Conservation (phyloP, 495 filamentous ascomycete genomes). For the Talaromyces liani region DNA sequence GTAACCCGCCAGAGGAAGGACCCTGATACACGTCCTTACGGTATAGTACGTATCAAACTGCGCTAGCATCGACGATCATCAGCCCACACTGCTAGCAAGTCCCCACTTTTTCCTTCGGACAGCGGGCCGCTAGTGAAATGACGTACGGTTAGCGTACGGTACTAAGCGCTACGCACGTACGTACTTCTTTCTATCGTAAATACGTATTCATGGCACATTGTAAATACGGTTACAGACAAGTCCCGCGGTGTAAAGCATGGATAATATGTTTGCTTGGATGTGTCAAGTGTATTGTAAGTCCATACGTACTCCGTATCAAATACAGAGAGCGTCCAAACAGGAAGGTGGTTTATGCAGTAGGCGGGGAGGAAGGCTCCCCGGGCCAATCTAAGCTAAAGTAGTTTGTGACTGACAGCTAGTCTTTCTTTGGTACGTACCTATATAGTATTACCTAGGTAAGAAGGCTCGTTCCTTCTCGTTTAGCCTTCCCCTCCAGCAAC, state of each 20-base stretch:
- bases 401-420: background rate
- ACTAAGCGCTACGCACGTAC: background rate
- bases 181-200: too few species aligned
- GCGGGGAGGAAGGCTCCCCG: background rate
- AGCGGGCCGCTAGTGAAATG: slow-evolving; percentile 5
- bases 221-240: background rate
- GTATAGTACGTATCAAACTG: background rate
- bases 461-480: background rate
- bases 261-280: background rate
- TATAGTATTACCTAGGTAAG: too few species aligned
- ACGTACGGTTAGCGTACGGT: background rate
- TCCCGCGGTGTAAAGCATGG: too few species aligned
- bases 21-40: background rate
- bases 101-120: background rate
- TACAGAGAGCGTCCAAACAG: background rate
- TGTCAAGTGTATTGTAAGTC: background rate
- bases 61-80: slow-evolving; percentile 4
- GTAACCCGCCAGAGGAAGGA: background rate
- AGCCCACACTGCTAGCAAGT: background rate
- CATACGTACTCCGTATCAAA: background rate
- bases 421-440: background rate
- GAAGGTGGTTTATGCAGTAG: background rate
- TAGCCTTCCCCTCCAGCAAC: background rate
- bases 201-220: background rate
- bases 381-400: background rate